A percentile compares a stretch with the other conserved stretches of the same genome.
These are phyloP conservation scores for Lentinula detonsa DNA, from an alignment of 768 basidiomycete genomes.

Conservation along the genomic window DNA sequence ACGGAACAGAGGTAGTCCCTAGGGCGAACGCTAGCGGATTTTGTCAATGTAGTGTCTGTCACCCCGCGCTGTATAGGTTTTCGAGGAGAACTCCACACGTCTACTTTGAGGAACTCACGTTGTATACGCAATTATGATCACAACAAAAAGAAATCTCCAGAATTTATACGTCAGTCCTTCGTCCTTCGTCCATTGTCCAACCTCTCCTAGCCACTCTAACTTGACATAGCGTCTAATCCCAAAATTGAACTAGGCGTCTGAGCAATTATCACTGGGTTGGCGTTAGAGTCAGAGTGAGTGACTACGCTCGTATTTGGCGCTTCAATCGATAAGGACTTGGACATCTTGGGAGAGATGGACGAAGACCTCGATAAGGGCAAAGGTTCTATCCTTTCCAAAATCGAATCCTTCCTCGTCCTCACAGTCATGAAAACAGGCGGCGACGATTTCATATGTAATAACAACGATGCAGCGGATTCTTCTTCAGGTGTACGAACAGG, in stretches of 20 bases:
- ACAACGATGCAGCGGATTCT: conserved; percentile 60
- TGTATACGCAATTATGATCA: no score
- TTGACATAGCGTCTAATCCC: conserved; percentile 9
- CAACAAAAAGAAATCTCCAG: no score
- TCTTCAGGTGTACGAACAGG: conserved; percentile 52
- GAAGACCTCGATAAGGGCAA: not conserved
- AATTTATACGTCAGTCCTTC: no score
- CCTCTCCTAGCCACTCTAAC: not conserved
- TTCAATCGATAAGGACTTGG: not conserved
- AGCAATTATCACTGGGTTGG: conserved; percentile 9
- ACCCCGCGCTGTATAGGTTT: no score
- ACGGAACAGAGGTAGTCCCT: no score
- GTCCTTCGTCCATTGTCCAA: no score
- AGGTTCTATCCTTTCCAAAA: not conserved
- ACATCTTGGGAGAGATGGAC: not conserved
- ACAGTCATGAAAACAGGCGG: conserved; percentile 20
- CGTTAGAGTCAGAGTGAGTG: not conserved
- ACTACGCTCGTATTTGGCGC: not conserved
- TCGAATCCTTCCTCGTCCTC: not conserved
- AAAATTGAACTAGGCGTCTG: conserved; percentile 27
- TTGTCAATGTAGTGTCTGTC: no score
- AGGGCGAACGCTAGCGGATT: no score
- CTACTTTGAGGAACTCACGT: no score
- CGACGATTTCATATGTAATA: conserved; percentile 57
- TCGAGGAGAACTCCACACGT: no score